Evolutionary conservation across 192 early-diverging fungal genomes (phyloP), one percentile per base, ranked within the genome.

Genomic region (Coemansia sp.): DNA sequence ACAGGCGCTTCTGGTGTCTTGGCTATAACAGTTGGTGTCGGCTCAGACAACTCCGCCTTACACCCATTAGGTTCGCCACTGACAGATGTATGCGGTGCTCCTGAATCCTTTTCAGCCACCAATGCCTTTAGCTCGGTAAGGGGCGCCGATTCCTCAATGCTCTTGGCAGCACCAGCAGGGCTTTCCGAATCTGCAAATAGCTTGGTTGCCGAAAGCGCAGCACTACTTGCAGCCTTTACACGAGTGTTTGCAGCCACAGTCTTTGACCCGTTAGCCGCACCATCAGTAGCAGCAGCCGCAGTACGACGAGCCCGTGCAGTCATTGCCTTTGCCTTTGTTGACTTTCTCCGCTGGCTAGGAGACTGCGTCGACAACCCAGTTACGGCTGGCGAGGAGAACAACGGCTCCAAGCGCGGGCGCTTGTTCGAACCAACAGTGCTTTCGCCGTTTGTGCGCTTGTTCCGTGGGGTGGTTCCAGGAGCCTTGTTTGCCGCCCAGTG

Each of bases 401-500:
- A 52, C 21, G 64, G 57, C 48, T 80, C 77, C 3, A 80, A 2
- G 11, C 72, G 65, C 32, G 64, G 63, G 11, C 77, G 77, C 65
- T 80, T 80, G 65, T 35, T 80, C 0, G 71, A 67, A 1, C 25
- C 61, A 1, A n/a, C 62, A 9, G 49, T 50, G 9, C 19, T 10
- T 2, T 29, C 53, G 4, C 15, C 52, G 27, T 58, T 70, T 2
- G 61, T 8, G 15, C 77, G 77, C 77, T 80, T 80, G 19, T 55
- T 64, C 23, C 58, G 58, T 7, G 76, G 76, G 5, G 77, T 74
- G 7, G 69, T 56, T 5, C 58, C 66, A 45, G 69, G 39, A 2
- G 48, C 47, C 57, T 69, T 72, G 38, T 62, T 72, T 55, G 77
- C 68, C 1, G 79, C 53, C 79, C 79, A 81, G 38, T 81, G 79